Conservation (phyloP, 495 filamentous ascomycete genomes). For the Talaromyces stipitatus region DNA sequence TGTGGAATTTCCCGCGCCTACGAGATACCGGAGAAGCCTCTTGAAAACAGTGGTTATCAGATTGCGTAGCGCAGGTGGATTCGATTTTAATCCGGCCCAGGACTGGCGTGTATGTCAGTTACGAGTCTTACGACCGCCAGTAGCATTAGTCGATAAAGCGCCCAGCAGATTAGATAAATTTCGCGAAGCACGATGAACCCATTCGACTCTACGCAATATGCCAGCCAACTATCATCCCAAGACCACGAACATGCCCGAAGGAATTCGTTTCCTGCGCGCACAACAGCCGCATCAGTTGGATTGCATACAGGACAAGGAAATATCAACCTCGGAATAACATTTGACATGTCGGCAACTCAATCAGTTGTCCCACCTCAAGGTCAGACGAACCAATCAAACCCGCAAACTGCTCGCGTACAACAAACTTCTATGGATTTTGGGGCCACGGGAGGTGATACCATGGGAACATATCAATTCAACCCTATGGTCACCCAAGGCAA, state of each 20-base stretch:
- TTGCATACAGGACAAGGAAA: background rate
- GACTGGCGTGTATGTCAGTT: background rate
- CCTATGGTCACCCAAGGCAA: background rate
- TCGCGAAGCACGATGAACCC: background rate
- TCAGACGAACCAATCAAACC: background rate
- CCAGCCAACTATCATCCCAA: background rate
- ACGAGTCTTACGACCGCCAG: too few species aligned
- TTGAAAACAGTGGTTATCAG: background rate
- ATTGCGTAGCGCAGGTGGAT: background rate
- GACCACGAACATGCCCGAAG: background rate
- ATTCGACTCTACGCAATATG: background rate
- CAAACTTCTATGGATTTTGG: background rate
- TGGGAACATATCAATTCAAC: background rate
- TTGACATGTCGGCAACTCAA: background rate
- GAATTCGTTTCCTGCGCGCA: background rate
- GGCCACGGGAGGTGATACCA: background rate
- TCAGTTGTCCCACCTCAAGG: background rate
- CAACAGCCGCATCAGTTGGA: background rate
- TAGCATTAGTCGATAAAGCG: background rate
- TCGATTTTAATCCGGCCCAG: background rate
- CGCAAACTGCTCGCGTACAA: background rate
- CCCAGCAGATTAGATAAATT: background rate
- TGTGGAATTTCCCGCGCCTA: background rate
- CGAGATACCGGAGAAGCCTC: background rate
- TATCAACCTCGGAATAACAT: background rate